Conservation (phyloP, 306 rosid species). For the Prunus mongolica region DNA sequence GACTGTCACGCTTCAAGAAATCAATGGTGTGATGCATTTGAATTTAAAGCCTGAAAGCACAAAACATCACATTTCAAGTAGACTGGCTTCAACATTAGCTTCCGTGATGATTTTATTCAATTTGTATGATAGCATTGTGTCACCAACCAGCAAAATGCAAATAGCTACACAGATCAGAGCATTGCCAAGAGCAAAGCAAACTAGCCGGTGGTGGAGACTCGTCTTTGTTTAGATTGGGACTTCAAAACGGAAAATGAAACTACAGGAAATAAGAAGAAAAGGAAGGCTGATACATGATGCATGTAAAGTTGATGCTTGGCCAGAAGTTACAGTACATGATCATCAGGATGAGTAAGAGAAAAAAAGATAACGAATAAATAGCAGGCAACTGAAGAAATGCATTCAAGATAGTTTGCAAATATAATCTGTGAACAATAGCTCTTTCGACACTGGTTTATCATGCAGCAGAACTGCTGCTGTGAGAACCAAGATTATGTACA, state of each 20-base stretch:
- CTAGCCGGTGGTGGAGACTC: too few relatives aligned
- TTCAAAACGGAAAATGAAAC: background rate
- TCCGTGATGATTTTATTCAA: too few relatives aligned
- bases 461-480: slow-evolving; percentile 9
- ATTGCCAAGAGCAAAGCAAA: background rate
- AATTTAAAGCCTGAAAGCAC: background rate
- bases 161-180: too few relatives aligned
- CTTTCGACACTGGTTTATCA: slow-evolving; percentile 1
- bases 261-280: background rate
- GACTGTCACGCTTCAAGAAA: background rate
- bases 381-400: background rate
- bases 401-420: slow-evolving; percentile 16
- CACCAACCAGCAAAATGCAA: background rate
- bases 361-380: background rate
- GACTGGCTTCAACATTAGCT: background rate
- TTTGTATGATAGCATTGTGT: background rate
- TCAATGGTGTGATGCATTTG: background rate
- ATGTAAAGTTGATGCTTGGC: background rate
- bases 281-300: background rate
- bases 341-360: background rate
- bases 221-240: background rate
- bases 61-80: background rate
- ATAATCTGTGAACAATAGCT: slow-evolving; percentile 9
- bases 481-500: slow-evolving; percentile 19
- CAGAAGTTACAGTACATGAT: background rate